phyloP scores from a whole-genome alignment of 2,329 filamentous ascomycete genomes.

The Curvularia sp. region DNA sequence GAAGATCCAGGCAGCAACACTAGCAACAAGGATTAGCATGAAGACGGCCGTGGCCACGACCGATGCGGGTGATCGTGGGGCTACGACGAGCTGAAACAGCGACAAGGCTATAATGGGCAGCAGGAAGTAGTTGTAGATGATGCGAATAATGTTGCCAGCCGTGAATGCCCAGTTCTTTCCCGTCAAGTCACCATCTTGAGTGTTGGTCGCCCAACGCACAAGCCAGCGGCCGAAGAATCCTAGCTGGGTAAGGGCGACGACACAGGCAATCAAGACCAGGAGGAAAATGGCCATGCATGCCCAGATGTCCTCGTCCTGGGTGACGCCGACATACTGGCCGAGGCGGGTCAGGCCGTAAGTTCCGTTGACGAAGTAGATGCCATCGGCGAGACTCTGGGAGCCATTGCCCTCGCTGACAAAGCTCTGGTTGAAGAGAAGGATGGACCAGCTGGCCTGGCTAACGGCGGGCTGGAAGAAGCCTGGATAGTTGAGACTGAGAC shows the following conservation, averaged over 20 bases:
- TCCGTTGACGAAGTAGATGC: conserved; percentile 82
- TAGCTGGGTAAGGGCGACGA: conserved; percentile 74
- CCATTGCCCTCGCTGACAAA: conserved; percentile 74
- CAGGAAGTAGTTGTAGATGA: conserved; percentile 92
- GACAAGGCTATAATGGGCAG: conserved; percentile 86
- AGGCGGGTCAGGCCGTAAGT: conserved; percentile 80
- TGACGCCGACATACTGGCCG: conserved; percentile 83
- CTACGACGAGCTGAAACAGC: conserved; percentile 87
- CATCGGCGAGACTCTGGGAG: conserved; percentile 74
- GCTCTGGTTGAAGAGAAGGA: conserved; percentile 91
- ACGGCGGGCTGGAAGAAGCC: conserved; percentile 93
- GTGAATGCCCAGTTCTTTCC: conserved; percentile 90
- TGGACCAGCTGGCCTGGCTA: conserved; percentile 86
- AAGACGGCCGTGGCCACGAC: conserved; percentile 77
- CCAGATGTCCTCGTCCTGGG: conserved; percentile 81
- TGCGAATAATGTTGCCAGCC: conserved; percentile 66
- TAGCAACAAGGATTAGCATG: conserved; percentile 74
- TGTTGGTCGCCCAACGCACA: conserved; percentile 72
- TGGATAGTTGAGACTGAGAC: conserved; percentile 84
- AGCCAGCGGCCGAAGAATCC: conserved; percentile 81
- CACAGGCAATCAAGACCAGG: conserved; percentile 72
- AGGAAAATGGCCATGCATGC: conserved; percentile 93
- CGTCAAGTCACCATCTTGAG: conserved; percentile 83
- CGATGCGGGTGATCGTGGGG: conserved; percentile 69
- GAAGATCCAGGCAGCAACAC: conserved; percentile 79